A percentile compares a stretch with the other conserved stretches of the same genome.
phyloP scores from a whole-genome alignment of 371 early-diverging fungal species.

The Zopfochytrium polystomum region DNA sequence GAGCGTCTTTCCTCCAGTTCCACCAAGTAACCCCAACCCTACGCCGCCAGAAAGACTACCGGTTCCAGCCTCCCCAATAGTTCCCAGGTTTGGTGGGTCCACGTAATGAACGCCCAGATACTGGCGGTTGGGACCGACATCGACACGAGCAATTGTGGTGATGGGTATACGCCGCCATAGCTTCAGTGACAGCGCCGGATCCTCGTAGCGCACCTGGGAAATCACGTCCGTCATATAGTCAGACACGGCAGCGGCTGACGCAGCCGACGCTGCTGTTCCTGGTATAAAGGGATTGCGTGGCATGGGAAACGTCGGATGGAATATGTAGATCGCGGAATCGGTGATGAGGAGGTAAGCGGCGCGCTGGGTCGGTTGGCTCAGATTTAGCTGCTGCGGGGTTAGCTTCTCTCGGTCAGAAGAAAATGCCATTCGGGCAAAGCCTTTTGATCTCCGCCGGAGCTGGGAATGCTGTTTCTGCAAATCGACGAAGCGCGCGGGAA shows the following conservation, averaged over 20 bases:
- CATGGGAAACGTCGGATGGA: slow-evolving; percentile 35
- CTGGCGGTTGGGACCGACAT: slow-evolving; percentile 59
- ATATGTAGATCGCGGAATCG: slow-evolving; percentile 31
- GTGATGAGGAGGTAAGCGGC: slow-evolving; percentile 37
- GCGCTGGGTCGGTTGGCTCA: slow-evolving; percentile 19
- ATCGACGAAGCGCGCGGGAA: slow-evolving; percentile 23
- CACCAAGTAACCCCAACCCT: slow-evolving; percentile 5
- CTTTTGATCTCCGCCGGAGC: too few relatives aligned
- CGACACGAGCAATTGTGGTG: slow-evolving; percentile 44
- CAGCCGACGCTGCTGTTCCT: background rate
- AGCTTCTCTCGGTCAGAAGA: background rate
- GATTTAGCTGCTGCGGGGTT: background rate
- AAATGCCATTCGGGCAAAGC: too few relatives aligned
- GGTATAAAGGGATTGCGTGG: slow-evolving; percentile 26
- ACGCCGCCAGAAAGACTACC: slow-evolving; percentile 2
- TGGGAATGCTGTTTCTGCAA: too few relatives aligned
- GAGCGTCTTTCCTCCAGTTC: slow-evolving; percentile 13
- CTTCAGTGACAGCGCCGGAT: slow-evolving; percentile 38
- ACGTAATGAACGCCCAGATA: slow-evolving; percentile 48
- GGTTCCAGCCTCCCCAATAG: background rate
- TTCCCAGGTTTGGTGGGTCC: too few relatives aligned
- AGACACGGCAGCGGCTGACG: slow-evolving; percentile 10
- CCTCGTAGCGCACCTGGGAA: slow-evolving; percentile 32
- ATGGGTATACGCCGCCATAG: slow-evolving; percentile 41
- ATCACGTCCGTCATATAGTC: slow-evolving; percentile 20